phyloP scores from a whole-genome alignment of 768 basidiomycete species.

The Leccinum obscurum region DNA sequence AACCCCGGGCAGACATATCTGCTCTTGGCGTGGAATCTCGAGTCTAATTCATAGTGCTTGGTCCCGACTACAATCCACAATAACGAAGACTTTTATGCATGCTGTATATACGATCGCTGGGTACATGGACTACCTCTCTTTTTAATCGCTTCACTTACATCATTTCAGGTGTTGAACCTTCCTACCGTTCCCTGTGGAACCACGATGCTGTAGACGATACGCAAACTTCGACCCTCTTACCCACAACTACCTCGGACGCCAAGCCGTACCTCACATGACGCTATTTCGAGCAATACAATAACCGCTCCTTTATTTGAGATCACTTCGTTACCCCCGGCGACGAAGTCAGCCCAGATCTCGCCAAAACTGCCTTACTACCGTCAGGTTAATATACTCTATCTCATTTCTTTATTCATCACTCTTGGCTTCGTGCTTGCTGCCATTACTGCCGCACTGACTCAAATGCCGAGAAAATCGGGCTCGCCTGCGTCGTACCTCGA shows the following conservation, averaged over 20 bases:
- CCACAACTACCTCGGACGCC: slow-evolving; percentile 3
- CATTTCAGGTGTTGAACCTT: slow-evolving; percentile 18
- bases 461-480: slow-evolving; percentile 12
- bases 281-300: slow-evolving; percentile 11
- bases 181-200: slow-evolving; percentile 41
- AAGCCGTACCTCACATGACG: background rate
- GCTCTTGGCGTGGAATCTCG: slow-evolving; percentile 63
- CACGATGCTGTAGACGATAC: slow-evolving; percentile 33
- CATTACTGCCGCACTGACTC: slow-evolving; percentile 8
- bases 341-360: slow-evolving; percentile 13
- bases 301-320: slow-evolving; percentile 32
- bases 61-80: slow-evolving; percentile 38
- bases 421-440: slow-evolving; percentile 29
- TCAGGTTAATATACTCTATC: slow-evolving; percentile 28
- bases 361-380: slow-evolving; percentile 23
- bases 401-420: slow-evolving; percentile 26
- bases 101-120: slow-evolving; percentile 20
- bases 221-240: slow-evolving; percentile 13
- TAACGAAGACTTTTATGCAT: slow-evolving; percentile 14
- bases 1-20: slow-evolving; percentile 57
- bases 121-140: slow-evolving; percentile 11
- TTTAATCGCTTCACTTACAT: slow-evolving; percentile 5
- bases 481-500: slow-evolving; percentile 13
- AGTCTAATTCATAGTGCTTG: slow-evolving; percentile 40
- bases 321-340: slow-evolving; percentile 34